A percentile compares a stretch with the other conserved stretches of the same genome.
Evolutionary conservation across 495 filamentous ascomycete genomes (phyloP).

Genomic region (Xylaria acuta): DNA sequence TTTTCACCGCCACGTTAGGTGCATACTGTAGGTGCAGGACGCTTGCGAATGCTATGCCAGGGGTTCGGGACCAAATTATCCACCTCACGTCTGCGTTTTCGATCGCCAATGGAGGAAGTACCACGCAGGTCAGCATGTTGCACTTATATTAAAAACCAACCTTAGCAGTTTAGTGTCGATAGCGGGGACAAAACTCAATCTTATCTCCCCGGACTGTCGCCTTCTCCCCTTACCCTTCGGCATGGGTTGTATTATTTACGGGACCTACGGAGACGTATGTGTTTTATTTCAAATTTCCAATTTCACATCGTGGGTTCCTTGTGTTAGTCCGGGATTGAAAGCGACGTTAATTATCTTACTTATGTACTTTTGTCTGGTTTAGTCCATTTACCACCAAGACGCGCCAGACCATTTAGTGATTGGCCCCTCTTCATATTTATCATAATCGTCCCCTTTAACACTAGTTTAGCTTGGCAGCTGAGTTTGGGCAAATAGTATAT

Average conservation of each 20-base stretch:
- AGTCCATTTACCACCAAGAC: not conserved
- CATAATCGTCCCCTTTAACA: not conserved
- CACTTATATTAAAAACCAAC: constrained; percentile 6
- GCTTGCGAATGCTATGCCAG: not conserved
- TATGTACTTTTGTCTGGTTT: not conserved
- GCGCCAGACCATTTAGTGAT: not conserved
- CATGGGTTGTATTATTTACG: constrained; percentile 8
- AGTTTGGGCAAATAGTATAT: not conserved
- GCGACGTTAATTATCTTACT: not conserved
- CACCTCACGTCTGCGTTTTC: constrained; percentile 7
- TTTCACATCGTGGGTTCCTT: not conserved
- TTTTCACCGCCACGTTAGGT: constrained; percentile 14
- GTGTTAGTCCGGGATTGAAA: not conserved
- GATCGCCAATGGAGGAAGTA: constrained; percentile 14
- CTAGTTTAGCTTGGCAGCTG: not conserved
- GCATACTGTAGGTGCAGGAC: not conserved
- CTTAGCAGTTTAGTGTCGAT: not conserved
- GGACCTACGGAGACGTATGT: not conserved
- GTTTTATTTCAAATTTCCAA: constrained; percentile 3
- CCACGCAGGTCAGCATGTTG: constrained; percentile 16
- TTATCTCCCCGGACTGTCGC: not conserved
- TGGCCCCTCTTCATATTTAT: not conserved
- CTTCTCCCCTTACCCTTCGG: constrained; percentile 19
- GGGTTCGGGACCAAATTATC: constrained; percentile 8
- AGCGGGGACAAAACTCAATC: not conserved